Evolutionary conservation across 202 grass and related monocot species (phyloP).

Genomic region (Sporobolus alterniflorus): DNA sequence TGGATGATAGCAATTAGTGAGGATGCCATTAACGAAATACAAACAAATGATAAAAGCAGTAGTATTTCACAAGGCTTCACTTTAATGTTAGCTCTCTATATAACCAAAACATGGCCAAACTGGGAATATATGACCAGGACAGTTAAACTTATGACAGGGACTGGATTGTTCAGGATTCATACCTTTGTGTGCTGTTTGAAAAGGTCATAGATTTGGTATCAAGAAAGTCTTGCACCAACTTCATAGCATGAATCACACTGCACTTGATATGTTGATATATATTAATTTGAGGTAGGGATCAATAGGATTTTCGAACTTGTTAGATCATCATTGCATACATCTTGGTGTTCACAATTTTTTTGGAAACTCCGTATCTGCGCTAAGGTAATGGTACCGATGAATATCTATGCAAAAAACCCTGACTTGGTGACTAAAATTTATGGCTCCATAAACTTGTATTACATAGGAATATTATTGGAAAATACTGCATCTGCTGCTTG

Average conservation of each 20-base stretch:
- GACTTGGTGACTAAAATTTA: too few relatives aligned
- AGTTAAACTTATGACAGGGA: slow-evolving; percentile 27
- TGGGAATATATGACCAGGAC: slow-evolving; percentile 12
- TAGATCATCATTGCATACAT: neutral
- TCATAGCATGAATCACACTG: slow-evolving; percentile 50
- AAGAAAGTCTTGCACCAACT: slow-evolving; percentile 29
- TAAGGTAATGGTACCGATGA: neutral
- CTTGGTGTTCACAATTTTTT: neutral
- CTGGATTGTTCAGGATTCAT: slow-evolving; percentile 21
- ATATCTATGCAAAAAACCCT: neutral
- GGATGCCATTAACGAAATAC: neutral
- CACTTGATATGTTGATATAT: slow-evolving; percentile 22
- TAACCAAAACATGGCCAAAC: slow-evolving; percentile 31
- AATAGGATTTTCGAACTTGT: neutral
- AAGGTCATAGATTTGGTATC: slow-evolving; percentile 42
- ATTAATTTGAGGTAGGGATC: slow-evolving; percentile 14
- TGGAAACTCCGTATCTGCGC: neutral
- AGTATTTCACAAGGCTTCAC: slow-evolving; percentile 20
- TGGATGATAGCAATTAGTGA: neutral
- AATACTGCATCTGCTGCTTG: too few relatives aligned
- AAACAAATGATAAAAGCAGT: neutral
- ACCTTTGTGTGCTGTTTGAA: slow-evolving; percentile 35
- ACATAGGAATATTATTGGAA: too few relatives aligned
- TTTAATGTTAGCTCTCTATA: neutral
- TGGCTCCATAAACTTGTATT: too few relatives aligned